A percentile compares a stretch with the other conserved stretches of the same genome.
phyloP scores from a whole-genome alignment of 805 yeast genomes.

The Ogataea salicorniae region DNA sequence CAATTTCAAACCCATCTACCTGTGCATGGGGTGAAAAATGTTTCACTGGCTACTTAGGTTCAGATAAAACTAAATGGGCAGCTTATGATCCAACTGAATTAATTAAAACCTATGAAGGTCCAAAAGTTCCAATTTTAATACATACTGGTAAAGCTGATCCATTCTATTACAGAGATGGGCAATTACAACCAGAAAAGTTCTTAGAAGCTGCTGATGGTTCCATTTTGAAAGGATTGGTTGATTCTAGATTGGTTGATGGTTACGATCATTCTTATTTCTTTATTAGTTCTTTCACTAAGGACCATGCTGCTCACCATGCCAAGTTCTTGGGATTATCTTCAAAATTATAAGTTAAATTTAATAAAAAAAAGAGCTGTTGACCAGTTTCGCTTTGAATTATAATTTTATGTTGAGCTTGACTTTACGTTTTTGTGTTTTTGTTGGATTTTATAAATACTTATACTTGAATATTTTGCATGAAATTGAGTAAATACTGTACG shows the following conservation, averaged over 20 bases:
- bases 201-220: slow-evolving; percentile 54
- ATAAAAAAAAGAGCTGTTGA: no score
- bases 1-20: slow-evolving; percentile 73
- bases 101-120: slow-evolving; percentile 51
- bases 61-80: slow-evolving; percentile 55
- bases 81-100: slow-evolving; percentile 83
- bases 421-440: no score
- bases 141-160: slow-evolving; percentile 79
- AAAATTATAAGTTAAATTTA: slow-evolving; percentile 10
- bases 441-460: not conserved
- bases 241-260: slow-evolving; percentile 63
- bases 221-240: slow-evolving; percentile 54
- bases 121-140: slow-evolving; percentile 58
- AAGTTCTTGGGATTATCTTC: slow-evolving; percentile 35
- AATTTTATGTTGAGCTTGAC: not conserved
- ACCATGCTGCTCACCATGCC: slow-evolving; percentile 86
- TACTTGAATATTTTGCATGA: not conserved
- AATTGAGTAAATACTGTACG: no score
- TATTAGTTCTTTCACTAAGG: slow-evolving; percentile 70
- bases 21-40: slow-evolving; percentile 89
- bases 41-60: slow-evolving; percentile 73
- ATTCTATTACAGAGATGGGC: slow-evolving; percentile 48
- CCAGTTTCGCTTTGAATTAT: not conserved
- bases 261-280: slow-evolving; percentile 92
- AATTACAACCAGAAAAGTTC: slow-evolving; percentile 72